These are phyloP conservation scores for Durotheca rogersii DNA, from an alignment of 495 filamentous ascomycete genomes.

Conservation along the genomic window DNA sequence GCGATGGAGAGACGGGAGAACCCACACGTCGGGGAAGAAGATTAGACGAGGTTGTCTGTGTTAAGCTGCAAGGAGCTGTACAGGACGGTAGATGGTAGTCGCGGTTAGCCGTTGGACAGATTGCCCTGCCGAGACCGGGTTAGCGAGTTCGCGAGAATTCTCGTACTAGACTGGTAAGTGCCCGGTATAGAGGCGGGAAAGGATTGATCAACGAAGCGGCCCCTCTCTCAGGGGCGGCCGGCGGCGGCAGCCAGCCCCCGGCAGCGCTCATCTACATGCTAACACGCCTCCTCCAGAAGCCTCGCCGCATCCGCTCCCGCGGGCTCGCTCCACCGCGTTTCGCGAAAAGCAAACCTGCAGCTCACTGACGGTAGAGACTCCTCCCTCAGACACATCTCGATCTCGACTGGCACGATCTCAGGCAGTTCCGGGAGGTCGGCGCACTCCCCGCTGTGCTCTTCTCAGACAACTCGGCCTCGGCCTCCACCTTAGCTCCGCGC, in stretches of 20 bases:
- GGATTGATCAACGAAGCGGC: too few relatives aligned
- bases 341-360: constrained; percentile 6
- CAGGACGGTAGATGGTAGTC: constrained; percentile 23
- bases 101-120: constrained; percentile 34
- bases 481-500: too few relatives aligned
- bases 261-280: neutral
- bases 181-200: too few relatives aligned
- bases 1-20: constrained; percentile 7
- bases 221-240: too few relatives aligned
- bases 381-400: neutral
- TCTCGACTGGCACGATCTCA: neutral
- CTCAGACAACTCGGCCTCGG: too few relatives aligned
- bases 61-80: constrained; percentile 23
- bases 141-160: neutral
- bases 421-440: constrained; percentile 9
- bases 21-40: too few relatives aligned
- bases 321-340: neutral
- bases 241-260: too few relatives aligned
- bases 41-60: constrained; percentile 22
- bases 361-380: neutral
- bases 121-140: constrained; percentile 26
- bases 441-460: neutral
- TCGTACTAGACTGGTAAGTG: too few relatives aligned
- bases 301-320: constrained; percentile 18
- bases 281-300: constrained; percentile 3